Evolutionary conservation across 2,329 filamentous ascomycete species (phyloP).

Genomic region (Myotisia sp.): DNA sequence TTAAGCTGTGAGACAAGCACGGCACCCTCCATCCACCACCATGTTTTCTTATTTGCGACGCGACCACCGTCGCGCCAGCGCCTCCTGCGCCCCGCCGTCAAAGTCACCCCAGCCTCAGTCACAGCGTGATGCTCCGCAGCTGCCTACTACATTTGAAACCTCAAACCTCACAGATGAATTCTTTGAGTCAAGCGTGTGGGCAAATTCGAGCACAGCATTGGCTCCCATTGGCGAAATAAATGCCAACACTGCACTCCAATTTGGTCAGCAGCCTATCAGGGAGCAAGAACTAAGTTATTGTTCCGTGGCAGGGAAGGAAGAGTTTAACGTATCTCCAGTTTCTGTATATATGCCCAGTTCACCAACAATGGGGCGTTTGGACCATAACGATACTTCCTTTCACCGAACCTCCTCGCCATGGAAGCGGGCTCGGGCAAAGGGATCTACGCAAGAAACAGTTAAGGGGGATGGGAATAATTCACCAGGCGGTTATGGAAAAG

Average conservation of each 20-base stretch:
- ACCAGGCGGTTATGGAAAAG: not conserved
- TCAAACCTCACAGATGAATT: slow-evolving; percentile 18
- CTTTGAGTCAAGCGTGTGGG: slow-evolving; percentile 14
- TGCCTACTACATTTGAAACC: slow-evolving; percentile 21
- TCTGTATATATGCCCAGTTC: not conserved
- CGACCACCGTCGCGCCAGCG: slow-evolving; percentile 12
- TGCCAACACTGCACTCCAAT: slow-evolving; percentile 1
- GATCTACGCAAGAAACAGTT: not conserved
- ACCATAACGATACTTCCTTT: not conserved
- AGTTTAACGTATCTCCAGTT: slow-evolving; percentile 1
- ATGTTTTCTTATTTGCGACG: slow-evolving; percentile 14
- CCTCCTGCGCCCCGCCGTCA: slow-evolving; percentile 8
- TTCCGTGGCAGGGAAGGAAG: slow-evolving; percentile 1
- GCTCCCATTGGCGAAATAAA: no score
- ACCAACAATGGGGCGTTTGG: not conserved
- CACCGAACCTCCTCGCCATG: slow-evolving; percentile 12
- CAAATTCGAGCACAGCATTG: no score
- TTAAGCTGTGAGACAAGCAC: no score
- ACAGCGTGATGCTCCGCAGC: slow-evolving; percentile 15
- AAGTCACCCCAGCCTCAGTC: not conserved
- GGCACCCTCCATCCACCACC: slow-evolving; percentile 6
- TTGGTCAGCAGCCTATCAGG: slow-evolving; percentile 1
- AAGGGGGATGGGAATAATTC: slow-evolving; percentile 3
- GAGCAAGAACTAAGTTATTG: slow-evolving; percentile 2
- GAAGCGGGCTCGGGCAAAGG: slow-evolving; percentile 11